A percentile compares a stretch with the other conserved stretches of the same genome.
Evolutionary conservation across 164 flowering plant species (phyloP).

Genomic region (Paratinospora sagittata): DNA sequence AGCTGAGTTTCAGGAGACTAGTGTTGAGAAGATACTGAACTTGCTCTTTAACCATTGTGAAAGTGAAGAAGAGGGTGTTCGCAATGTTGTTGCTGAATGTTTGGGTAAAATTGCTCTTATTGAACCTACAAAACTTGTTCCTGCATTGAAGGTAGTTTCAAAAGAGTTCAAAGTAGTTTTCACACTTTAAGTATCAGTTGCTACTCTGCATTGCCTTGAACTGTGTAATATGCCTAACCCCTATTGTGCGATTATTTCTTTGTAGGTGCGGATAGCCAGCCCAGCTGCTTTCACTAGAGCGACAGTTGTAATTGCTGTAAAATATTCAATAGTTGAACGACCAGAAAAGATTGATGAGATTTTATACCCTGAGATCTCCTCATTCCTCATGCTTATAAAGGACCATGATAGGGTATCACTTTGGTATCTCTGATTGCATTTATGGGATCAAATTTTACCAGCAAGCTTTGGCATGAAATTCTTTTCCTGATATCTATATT

Average conservation of each 20-base stretch:
- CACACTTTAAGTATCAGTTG: background rate
- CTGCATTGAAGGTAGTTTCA: conserved; percentile 83
- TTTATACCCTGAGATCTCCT: conserved; percentile 78
- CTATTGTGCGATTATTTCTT: background rate
- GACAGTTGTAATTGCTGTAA: conserved; percentile 89
- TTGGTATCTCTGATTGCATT: background rate
- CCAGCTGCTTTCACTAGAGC: conserved; percentile 95
- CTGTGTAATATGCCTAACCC: background rate
- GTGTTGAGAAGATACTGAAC: conserved; percentile 86
- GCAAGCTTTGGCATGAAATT: background rate
- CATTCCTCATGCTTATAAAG: conserved; percentile 88
- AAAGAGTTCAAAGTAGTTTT: too few species aligned
- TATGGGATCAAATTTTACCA: background rate
- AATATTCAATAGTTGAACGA: conserved; percentile 92
- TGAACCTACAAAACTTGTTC: conserved; percentile 88
- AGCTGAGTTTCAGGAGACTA: conserved; percentile 75
- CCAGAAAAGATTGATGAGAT: conserved; percentile 95
- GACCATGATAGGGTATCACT: conserved; percentile 79
- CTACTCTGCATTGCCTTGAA: background rate
- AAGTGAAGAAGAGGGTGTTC: conserved; percentile 99
- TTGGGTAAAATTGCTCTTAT: conserved; percentile 97
- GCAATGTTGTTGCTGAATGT: conserved; percentile 99
- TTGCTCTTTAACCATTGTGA: conserved; percentile 94
- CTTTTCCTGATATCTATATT: background rate
- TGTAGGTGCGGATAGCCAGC: conserved; percentile 68